A percentile compares a stretch with the other conserved stretches of the same genome.
phyloP scores from a whole-genome alignment of 495 filamentous ascomycete species.

The Hyphodiscus hymeniophilus region DNA sequence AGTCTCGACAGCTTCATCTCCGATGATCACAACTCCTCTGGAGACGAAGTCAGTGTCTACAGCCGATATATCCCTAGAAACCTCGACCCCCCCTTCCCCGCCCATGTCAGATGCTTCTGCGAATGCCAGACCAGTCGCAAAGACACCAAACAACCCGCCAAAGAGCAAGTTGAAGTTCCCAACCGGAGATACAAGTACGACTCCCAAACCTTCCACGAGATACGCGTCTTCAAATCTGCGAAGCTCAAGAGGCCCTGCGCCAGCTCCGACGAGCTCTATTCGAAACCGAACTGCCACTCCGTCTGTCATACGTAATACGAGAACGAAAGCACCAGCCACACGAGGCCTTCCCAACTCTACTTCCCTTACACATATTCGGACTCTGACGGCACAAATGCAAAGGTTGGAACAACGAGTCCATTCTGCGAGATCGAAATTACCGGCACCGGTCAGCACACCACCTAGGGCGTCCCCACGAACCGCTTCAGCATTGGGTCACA shows the following conservation, averaged over 20 bases:
- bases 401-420: slow-evolving; percentile 88
- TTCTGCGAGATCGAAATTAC: slow-evolving; percentile 86
- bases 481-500: slow-evolving; percentile 38
- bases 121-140: slow-evolving; percentile 23
- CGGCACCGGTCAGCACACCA: slow-evolving; percentile 68
- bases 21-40: slow-evolving; percentile 63
- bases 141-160: slow-evolving; percentile 24
- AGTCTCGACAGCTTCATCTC: slow-evolving; percentile 60
- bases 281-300: slow-evolving; percentile 20
- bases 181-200: slow-evolving; percentile 39
- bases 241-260: slow-evolving; percentile 21
- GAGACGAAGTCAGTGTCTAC: slow-evolving; percentile 50
- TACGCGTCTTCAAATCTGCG: slow-evolving; percentile 9
- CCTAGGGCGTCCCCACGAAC: slow-evolving; percentile 70
- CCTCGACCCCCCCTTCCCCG: slow-evolving; percentile 54
- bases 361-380: slow-evolving; percentile 86
- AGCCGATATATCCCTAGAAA: slow-evolving; percentile 34
- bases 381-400: slow-evolving; percentile 93
- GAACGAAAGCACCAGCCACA: slow-evolving; percentile 19
- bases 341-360: slow-evolving; percentile 59
- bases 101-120: slow-evolving; percentile 65
- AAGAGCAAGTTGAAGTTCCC: slow-evolving; percentile 39
- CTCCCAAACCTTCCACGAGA: slow-evolving; percentile 34
- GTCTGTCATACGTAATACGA: slow-evolving; percentile 22
- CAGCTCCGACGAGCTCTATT: slow-evolving; percentile 9